These are phyloP conservation scores for Agrocybe pediades DNA, from an alignment of 768 basidiomycete genomes.

Conservation along the genomic window DNA sequence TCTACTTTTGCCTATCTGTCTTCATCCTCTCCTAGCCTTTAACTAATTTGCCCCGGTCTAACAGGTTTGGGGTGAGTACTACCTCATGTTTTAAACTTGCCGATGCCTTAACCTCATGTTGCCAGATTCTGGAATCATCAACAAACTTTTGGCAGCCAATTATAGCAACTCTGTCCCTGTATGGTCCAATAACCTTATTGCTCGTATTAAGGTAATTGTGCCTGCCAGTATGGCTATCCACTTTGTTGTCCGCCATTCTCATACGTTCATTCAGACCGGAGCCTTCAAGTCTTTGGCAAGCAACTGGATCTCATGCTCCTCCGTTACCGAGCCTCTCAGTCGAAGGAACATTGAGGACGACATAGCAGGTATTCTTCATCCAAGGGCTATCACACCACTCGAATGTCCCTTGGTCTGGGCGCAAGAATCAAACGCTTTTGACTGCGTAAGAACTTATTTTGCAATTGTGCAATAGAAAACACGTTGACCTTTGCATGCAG, in stretches of 20 bases:
- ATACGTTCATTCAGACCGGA: conserved; percentile 27
- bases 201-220: conserved; percentile 39
- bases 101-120: not conserved
- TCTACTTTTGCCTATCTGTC: too few relatives aligned
- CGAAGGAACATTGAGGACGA: conserved; percentile 32
- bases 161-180: conserved; percentile 36
- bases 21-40: too few relatives aligned
- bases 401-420: conserved; percentile 52
- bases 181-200: conserved; percentile 40
- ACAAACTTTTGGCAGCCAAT: conserved; percentile 32
- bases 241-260: not conserved
- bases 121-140: conserved; percentile 42
- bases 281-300: conserved; percentile 29
- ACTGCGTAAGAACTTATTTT: conserved; percentile 35
- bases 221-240: too few relatives aligned
- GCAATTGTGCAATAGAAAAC: not conserved
- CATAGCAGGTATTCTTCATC: conserved; percentile 26
- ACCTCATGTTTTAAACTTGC: not conserved
- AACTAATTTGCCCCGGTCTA: too few relatives aligned
- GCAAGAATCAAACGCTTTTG: conserved; percentile 43
- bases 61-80: conserved; percentile 37
- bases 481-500: conserved; percentile 21
- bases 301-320: conserved; percentile 42
- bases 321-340: conserved; percentile 29
- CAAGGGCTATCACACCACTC: conserved; percentile 38